Evolutionary conservation across 495 filamentous ascomycete species (phyloP).

Genomic region (Aspergillus sclerotiicarbonarius): DNA sequence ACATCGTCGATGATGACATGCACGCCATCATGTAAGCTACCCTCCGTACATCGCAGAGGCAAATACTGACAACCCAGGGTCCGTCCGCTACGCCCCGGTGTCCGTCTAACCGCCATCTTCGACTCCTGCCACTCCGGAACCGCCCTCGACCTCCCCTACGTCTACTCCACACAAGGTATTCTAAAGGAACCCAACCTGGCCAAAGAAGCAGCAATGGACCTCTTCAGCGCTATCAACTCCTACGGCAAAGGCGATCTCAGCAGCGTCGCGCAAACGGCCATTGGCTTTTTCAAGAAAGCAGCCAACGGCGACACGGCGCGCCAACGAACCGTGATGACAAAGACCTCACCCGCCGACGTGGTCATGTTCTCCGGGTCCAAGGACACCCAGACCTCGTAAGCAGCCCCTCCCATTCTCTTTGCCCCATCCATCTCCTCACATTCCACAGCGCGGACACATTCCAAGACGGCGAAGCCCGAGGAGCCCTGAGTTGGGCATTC

Average conservation of each 20-base stretch:
- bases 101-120: conserved; percentile 93
- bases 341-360: conserved; percentile 93
- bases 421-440: background rate
- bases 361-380: conserved; percentile 98
- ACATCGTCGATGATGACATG: conserved; percentile 98
- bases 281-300: conserved; percentile 91
- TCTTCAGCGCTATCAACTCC: conserved; percentile 80
- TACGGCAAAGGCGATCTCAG: conserved; percentile 87
- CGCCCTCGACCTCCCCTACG: conserved; percentile 91
- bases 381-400: conserved; percentile 78
- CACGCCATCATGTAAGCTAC: conserved; percentile 77
- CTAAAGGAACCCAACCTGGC: conserved; percentile 97
- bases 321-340: conserved; percentile 74
- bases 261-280: conserved; percentile 72
- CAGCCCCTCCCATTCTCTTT: conserved; percentile 3
- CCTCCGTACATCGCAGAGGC: background rate
- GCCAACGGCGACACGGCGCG: conserved; percentile 75
- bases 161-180: conserved; percentile 89
- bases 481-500: conserved; percentile 97
- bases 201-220: conserved; percentile 92
- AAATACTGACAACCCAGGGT: conserved; percentile 44
- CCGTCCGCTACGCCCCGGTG: conserved; percentile 73
- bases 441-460: conserved; percentile 41
- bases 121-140: conserved; percentile 98
- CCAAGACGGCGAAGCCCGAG: conserved; percentile 77